These are phyloP conservation scores for Tetrastigma voinierianum DNA, from an alignment of 164 flowering plant species.

Conservation along the genomic window DNA sequence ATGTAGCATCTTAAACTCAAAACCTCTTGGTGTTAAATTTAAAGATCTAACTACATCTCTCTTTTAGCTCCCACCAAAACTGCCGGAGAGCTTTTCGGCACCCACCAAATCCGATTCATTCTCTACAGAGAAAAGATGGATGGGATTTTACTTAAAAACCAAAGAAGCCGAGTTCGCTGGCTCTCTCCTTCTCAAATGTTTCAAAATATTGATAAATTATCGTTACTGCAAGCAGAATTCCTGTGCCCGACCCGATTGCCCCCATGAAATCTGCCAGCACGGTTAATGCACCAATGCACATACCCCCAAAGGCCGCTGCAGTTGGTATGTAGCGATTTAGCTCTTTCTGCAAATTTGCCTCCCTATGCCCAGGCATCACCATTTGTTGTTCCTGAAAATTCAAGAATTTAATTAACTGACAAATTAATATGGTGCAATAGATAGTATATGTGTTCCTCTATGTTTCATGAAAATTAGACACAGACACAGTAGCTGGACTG, in stretches of 20 bases:
- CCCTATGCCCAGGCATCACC: conserved; percentile 81
- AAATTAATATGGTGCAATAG: too few species aligned
- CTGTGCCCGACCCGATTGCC: conserved; percentile 80
- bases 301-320: conserved; percentile 77
- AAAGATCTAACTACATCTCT: conserved; percentile 18
- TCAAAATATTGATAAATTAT: conserved; percentile 74
- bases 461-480: too few species aligned
- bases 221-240: conserved; percentile 68
- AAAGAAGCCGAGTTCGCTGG: conserved; percentile 66
- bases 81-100: conserved; percentile 1
- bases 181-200: conserved; percentile 74
- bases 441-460: too few species aligned
- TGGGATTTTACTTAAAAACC: conserved; percentile 34
- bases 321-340: conserved; percentile 75
- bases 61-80: conserved; percentile 15
- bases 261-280: conserved; percentile 83
- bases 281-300: conserved; percentile 75
- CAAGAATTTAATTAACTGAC: neutral
- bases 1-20: neutral
- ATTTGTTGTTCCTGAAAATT: conserved; percentile 62
- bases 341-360: conserved; percentile 64
- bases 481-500: too few species aligned
- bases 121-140: too few species aligned
- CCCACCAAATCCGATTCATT: conserved; percentile 8
- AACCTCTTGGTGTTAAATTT: conserved; percentile 3